Evolutionary conservation across 2,329 filamentous ascomycete genomes (phyloP), one percentile per base, ranked within the genome.

Genomic region (Aspergillus brasiliensis): DNA sequence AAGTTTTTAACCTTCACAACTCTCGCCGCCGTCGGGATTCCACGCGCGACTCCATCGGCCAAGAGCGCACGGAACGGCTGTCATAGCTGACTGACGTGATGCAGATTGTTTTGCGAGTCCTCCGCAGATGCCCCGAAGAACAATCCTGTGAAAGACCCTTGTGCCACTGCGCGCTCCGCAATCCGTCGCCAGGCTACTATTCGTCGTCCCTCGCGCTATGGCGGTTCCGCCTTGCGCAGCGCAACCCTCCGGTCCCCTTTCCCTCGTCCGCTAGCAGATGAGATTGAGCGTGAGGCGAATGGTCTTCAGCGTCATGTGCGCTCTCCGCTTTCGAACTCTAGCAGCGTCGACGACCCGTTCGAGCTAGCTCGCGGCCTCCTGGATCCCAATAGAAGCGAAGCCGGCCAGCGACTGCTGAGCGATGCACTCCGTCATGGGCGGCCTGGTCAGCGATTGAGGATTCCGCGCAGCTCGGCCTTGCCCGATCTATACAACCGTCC

Each of bases 71-170:
- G 46, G 46, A 59, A 59, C 51, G 44, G 28, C 55, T 51, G 49
- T 55, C 51, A 53, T 63, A 58, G 67, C 65, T 63, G 59, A 69
- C 65, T 73, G 57, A 72, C 65, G 47, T n/a, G 57, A 46, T 63
- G 55, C 65, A 83, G 82, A 62, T 81, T 87, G 75, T 87, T 81
- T 78, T 80, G 80, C 72, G 81, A 83, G 69, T 77, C 80, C 42
- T 77, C 80, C 51, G 75, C 80, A 60, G 76, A 78, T 58, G 72
- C 74, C 23, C 21, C 65, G 31, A 74, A 70, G 52, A 79, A 78
- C 56, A 74, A 78, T 59, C 71, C 77, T 56, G 70, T 77, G 63
- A 86, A 85, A 71, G 85, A 87, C 68, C 73, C 80, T 38, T 81
- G 81, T 59, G 83, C 83, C 49, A 71, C 78, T 58, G 75, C 81